A percentile compares a stretch with the other conserved stretches of the same genome.
These are phyloP conservation scores for Orbilia quercus DNA, from an alignment of 2,329 filamentous ascomycete genomes.

Conservation along the genomic window DNA sequence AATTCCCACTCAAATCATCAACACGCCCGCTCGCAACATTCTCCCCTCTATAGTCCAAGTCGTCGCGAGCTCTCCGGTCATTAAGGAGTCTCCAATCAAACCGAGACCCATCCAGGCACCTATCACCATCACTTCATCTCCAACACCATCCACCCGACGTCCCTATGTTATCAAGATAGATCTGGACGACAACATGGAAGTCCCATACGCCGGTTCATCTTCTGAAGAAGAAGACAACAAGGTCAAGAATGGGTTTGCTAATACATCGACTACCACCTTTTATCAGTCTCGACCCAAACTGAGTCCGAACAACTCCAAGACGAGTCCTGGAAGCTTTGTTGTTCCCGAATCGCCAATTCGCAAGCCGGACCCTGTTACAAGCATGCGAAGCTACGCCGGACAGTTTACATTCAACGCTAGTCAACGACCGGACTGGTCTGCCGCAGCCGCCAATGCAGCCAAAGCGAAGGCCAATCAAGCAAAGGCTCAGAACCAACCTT, in stretches of 20 bases:
- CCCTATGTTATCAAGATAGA: constrained; percentile 43
- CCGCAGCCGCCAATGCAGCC: constrained; percentile 33
- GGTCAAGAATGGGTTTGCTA: constrained; percentile 9
- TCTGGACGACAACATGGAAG: constrained; percentile 37
- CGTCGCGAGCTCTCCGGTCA: constrained; percentile 84
- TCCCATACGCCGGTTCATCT: constrained; percentile 31
- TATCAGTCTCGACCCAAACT: constrained; percentile 46
- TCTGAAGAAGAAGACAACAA: constrained; percentile 37
- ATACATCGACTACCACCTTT: constrained; percentile 47
- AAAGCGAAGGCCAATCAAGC: constrained; percentile 25
- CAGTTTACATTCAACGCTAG: constrained; percentile 41
- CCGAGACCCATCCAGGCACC: constrained; percentile 57
- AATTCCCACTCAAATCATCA: constrained; percentile 72
- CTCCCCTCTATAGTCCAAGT: constrained; percentile 74
- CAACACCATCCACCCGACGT: constrained; percentile 27
- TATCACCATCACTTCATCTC: constrained; percentile 10
- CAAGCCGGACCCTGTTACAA: constrained; percentile 31
- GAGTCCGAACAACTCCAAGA: constrained; percentile 14
- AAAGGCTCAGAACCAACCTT: constrained; percentile 23
- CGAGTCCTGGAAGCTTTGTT: constrained; percentile 15
- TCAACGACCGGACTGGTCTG: constrained; percentile 34
- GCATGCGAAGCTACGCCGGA: constrained; percentile 45
- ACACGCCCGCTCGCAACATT: constrained; percentile 62
- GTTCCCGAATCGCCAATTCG: constrained; percentile 46
- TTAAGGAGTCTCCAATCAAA: constrained; percentile 65